Base-by-base conservation (phyloP, 179 eudicot species). In the Gypsophila paniculata region DNA sequence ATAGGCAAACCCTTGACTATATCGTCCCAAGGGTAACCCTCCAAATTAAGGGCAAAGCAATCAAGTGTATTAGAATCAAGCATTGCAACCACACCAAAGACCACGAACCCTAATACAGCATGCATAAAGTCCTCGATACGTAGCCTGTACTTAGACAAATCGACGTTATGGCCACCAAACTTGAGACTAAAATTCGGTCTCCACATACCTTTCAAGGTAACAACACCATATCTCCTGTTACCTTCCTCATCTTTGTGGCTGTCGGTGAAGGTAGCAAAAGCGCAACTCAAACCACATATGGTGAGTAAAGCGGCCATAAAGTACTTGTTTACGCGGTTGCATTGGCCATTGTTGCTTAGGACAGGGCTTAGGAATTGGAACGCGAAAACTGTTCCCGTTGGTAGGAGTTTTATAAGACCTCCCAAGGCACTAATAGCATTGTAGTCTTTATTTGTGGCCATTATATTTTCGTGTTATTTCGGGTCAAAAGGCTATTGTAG, bases 111-210 rank as follows among this genome's bases (percentile, higher is more conserved):
- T 44, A 87, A 69, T 12, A 77, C 48, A 0, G 91, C 91, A 64
- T 89, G 95, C 18, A 86, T 90, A 39, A 83, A 86, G 64, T 89
- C 96, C 18, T 78, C 86, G 0, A 84, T 0, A 3, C 76, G 46
- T 3, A 89, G 54, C 82, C 60, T 86, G 42, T 82, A 89, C 42
- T 68, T 17, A 0, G 89, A 79, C 68, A 79, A 26, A 71, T 81
- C 80, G 22, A 68, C 55, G 11, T 46, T 9, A 9, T 12, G n/a
- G 21, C 29, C 4, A 64, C 13, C 71, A 44, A 10, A 69, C 0
- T 70, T 22, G 3, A 39, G 8, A 54, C 4, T 38, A 68, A 25
- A 26, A 25, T 38, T 9, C 0, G n/a, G 18, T 6, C 88, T 86
- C 88, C 90, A 85, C 1, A 89, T 74, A 0, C 92, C 97, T 8